These are phyloP conservation scores for Clonostachys solani DNA, from an alignment of 2,329 filamentous ascomycete genomes.

Conservation along the genomic window DNA sequence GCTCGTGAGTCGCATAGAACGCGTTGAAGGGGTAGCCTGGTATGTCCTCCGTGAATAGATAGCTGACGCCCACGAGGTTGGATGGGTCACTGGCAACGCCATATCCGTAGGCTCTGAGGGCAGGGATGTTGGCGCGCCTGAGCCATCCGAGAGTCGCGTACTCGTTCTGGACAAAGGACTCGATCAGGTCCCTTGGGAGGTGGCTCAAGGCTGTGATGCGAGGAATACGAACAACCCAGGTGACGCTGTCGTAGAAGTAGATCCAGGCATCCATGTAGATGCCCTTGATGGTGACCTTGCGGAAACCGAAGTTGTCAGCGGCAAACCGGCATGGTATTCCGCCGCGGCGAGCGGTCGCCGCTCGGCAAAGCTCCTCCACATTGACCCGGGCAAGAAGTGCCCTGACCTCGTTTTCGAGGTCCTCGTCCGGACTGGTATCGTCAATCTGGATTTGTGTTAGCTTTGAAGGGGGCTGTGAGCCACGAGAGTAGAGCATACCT, in stretches of 20 bases:
- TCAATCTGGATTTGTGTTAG: background rate
- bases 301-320: slow-evolving; percentile 6
- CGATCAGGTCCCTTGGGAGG: slow-evolving; percentile 11
- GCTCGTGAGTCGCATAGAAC: slow-evolving; percentile 1
- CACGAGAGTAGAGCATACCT: background rate
- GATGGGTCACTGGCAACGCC: slow-evolving; percentile 11
- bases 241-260: slow-evolving; percentile 11
- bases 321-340: slow-evolving; percentile 8
- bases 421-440: slow-evolving; percentile 1
- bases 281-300: slow-evolving; percentile 12
- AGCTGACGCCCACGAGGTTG: slow-evolving; percentile 15
- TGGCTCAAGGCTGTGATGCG: slow-evolving; percentile 10
- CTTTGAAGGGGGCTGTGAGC: no score
- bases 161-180: slow-evolving; percentile 19
- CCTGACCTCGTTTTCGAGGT: slow-evolving; percentile 1
- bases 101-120: slow-evolving; percentile 13
- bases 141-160: slow-evolving; percentile 23
- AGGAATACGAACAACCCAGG: slow-evolving; percentile 16
- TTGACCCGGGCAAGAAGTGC: slow-evolving; percentile 1
- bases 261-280: slow-evolving; percentile 17
- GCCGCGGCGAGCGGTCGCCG: slow-evolving; percentile 7
- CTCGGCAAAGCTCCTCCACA: slow-evolving; percentile 3
- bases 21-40: slow-evolving; percentile 10
- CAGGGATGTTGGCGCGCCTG: slow-evolving; percentile 14
- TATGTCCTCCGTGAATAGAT: slow-evolving; percentile 16